phyloP scores from a whole-genome alignment of 352 stramenopile genomes.

The Pythium rhizo-oryzae region DNA sequence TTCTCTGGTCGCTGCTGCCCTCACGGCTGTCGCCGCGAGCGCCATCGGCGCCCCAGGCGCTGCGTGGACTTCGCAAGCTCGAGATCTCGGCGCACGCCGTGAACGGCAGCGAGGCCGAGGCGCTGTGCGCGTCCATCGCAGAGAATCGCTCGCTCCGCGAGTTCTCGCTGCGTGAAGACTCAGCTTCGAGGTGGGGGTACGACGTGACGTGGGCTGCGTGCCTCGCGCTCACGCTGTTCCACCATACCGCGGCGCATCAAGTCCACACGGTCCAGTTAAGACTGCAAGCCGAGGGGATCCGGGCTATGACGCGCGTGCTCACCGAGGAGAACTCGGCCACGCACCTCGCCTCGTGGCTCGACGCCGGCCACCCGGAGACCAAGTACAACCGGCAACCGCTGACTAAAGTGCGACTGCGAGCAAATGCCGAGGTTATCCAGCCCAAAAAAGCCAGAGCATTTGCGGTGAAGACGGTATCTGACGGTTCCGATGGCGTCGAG shows the following conservation, averaged over 20 bases:
- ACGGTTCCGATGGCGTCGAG: not conserved
- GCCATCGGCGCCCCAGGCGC: not conserved
- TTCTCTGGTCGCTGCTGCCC: not conserved
- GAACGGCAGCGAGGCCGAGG: not conserved
- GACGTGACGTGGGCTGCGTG: not conserved
- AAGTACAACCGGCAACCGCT: not conserved
- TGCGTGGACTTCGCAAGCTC: not conserved
- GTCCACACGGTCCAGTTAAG: not conserved
- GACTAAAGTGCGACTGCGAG: not conserved
- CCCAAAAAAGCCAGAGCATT: not conserved
- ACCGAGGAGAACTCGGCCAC: not conserved
- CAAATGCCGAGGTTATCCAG: not conserved
- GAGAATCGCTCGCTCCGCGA: not conserved
- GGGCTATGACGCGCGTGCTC: not conserved
- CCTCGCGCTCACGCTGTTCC: slow-evolving; percentile 1
- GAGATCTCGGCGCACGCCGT: not conserved
- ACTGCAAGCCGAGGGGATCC: not conserved
- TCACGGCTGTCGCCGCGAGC: too few species aligned
- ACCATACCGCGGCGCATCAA: not conserved
- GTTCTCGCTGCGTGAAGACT: not conserved
- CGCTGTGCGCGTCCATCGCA: not conserved
- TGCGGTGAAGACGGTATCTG: not conserved
- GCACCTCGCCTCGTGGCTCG: not conserved
- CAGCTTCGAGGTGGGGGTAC: not conserved
- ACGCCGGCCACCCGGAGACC: not conserved